Evolutionary conservation across 129 eudicot genomes (phyloP), one percentile per base, ranked within the genome.

Genomic region (Oenanthe sinensis): DNA sequence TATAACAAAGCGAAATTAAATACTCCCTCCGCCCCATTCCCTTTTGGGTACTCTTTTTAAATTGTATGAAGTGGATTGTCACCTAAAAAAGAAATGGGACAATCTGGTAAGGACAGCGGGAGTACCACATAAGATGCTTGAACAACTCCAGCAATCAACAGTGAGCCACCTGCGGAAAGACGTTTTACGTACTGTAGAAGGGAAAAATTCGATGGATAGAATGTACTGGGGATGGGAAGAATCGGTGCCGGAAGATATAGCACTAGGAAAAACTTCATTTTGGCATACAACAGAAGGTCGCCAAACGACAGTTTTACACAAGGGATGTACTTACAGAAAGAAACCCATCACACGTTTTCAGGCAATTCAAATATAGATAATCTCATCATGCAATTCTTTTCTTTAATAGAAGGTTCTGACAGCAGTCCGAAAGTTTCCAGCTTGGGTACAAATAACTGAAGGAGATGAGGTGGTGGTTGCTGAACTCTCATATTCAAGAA

Each of bases 371-470:
- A 7, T 44, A 6, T 19, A 0, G 5, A 72, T 3, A 20, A 22
- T 45, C n/a, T 74, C 26, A n/a, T 15, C 20, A 22, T 37, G 0
- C 3, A 13, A 74, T 26, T 74, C 55, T 11, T 74, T 39, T 68
- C 49, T 12, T 24, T 74, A 46, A 9, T 13, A 46, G 13, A 45
- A n/a, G 77, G 50, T 74, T 24, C 33, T 46, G 60, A 74, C 24
- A 74, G 2, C 24, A 26, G 22, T 26, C 5, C 37, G 2, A 26
- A 74, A 26, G n/a, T 79, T 69, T 54, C 26, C 78, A 87, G 90
- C 87, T 28, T 87, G 90, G 88, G 75, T 87, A 40, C 90, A 82
- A 47, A 11, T 84, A 16, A 74, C 54, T 36, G 60, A 80, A 20
- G 88, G 86, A 43, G 78, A 75, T 36, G 90, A 80, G 33, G 55